A percentile compares a stretch with the other conserved stretches of the same genome.
phyloP scores from a whole-genome alignment of 495 filamentous ascomycete species.

The Clavariopsis aquatica region DNA sequence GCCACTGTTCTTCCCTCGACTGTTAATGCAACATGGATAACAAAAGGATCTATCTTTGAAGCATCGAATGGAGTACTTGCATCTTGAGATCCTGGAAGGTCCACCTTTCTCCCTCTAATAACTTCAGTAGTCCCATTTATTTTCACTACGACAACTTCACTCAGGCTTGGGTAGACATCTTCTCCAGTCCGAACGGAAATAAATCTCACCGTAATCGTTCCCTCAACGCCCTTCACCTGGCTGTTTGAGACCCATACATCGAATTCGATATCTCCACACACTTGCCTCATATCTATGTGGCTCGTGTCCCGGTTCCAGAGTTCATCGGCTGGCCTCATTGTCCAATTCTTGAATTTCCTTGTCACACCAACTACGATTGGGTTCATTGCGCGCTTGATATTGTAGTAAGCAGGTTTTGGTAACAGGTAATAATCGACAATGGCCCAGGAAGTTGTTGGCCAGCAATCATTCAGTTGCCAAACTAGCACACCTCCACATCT shows the following conservation, averaged over 20 bases:
- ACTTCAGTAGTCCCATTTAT: constrained; percentile 32
- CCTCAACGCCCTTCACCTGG: neutral
- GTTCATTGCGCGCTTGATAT: constrained; percentile 26
- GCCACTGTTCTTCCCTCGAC: constrained; percentile 22
- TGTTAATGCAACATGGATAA: constrained; percentile 16
- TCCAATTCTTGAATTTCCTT: constrained; percentile 22
- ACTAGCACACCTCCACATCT: constrained; percentile 34
- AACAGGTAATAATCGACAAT: constrained; percentile 30
- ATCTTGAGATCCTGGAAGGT: constrained; percentile 2
- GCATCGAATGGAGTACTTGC: constrained; percentile 5
- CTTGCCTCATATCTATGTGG: constrained; percentile 16
- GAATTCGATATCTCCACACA: constrained; percentile 25
- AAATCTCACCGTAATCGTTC: constrained; percentile 8
- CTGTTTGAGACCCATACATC: constrained; percentile 31
- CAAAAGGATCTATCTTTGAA: constrained; percentile 17
- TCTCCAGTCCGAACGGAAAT: constrained; percentile 12
- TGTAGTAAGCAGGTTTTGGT: constrained; percentile 33
- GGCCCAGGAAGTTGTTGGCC: constrained; percentile 49
- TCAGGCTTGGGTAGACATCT: neutral
- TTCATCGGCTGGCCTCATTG: constrained; percentile 21
- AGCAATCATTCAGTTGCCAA: constrained; percentile 38
- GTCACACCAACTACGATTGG: constrained; percentile 24
- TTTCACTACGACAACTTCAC: constrained; percentile 1
- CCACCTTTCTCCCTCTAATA: neutral
- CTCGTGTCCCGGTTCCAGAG: constrained; percentile 24